Evolutionary conservation across 495 filamentous ascomycete genomes (phyloP).

Genomic region (Zalerion maritima): DNA sequence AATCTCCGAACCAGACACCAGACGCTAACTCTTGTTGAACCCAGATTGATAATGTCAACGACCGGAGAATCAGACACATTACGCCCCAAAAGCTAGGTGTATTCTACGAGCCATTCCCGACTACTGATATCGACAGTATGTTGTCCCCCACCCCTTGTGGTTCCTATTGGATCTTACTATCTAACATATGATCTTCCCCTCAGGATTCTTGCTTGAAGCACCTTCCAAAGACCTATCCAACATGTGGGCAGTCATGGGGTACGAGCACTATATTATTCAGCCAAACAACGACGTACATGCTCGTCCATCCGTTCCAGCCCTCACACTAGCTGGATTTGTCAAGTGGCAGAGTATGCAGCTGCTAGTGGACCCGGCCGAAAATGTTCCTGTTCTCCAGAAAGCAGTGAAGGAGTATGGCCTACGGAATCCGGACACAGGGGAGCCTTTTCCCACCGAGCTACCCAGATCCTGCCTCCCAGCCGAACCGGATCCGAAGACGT

Average conservation of each 20-base stretch:
- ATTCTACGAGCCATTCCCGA: constrained; percentile 61
- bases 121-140: neutral
- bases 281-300: constrained; percentile 56
- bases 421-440: constrained; percentile 51
- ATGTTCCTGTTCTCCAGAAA: constrained; percentile 68
- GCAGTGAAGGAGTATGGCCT: constrained; percentile 67
- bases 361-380: constrained; percentile 74
- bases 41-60: constrained; percentile 49
- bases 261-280: constrained; percentile 59
- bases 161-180: constrained; percentile 1
- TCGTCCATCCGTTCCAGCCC: constrained; percentile 61
- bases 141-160: neutral
- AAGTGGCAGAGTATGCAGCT: constrained; percentile 91
- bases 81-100: constrained; percentile 70
- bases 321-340: constrained; percentile 73
- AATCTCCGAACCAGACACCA: constrained; percentile 1
- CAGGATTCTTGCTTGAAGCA: constrained; percentile 64
- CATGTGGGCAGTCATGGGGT: constrained; percentile 84
- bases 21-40: too few relatives aligned
- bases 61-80: constrained; percentile 47
- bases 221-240: constrained; percentile 61
- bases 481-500: constrained; percentile 60
- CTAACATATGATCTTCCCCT: constrained; percentile 1
- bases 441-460: constrained; percentile 60
- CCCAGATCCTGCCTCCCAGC: constrained; percentile 64